Evolutionary conservation across 2,329 filamentous ascomycete species (phyloP).

Genomic region (Chalara sp.): DNA sequence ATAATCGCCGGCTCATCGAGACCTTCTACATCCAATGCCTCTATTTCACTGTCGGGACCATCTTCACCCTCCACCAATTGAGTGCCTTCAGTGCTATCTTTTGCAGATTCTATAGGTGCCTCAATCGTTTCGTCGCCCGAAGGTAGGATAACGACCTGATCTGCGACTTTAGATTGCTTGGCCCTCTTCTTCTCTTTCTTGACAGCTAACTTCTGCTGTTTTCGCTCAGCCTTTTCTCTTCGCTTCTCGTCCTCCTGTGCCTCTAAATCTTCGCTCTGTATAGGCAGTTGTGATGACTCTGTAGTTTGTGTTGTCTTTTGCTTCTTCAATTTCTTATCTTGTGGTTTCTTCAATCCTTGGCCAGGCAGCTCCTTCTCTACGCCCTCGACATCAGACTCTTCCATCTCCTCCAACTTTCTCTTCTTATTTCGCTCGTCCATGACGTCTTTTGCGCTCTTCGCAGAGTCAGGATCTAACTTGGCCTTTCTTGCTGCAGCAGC

Average conservation of each 20-base stretch:
- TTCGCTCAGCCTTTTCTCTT: slow-evolving; percentile 25
- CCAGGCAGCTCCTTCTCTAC: slow-evolving; percentile 54
- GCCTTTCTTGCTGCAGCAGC: slow-evolving; percentile 75
- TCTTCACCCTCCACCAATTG: slow-evolving; percentile 17
- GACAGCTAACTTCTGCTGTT: slow-evolving; percentile 32
- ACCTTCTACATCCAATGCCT: slow-evolving; percentile 39
- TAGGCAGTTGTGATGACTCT: slow-evolving; percentile 18
- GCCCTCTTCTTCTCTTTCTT: slow-evolving; percentile 37
- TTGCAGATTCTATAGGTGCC: slow-evolving; percentile 19
- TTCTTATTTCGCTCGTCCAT: slow-evolving; percentile 81
- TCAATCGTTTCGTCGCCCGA: slow-evolving; percentile 11
- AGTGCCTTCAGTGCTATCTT: slow-evolving; percentile 20
- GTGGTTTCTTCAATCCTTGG: slow-evolving; percentile 50
- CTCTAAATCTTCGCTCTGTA: slow-evolving; percentile 23
- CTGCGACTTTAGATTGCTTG: slow-evolving; percentile 12
- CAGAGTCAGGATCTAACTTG: slow-evolving; percentile 86
- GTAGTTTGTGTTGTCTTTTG: slow-evolving; percentile 40
- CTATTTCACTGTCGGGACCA: slow-evolving; percentile 28
- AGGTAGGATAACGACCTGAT: slow-evolving; percentile 1
- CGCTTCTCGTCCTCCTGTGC: slow-evolving; percentile 13
- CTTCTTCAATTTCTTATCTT: slow-evolving; percentile 39
- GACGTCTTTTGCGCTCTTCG: slow-evolving; percentile 87
- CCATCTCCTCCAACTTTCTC: slow-evolving; percentile 66
- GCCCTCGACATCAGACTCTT: slow-evolving; percentile 41
- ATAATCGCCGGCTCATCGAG: slow-evolving; percentile 40